Evolutionary conservation across 441 rosid species (phyloP).

Genomic region (Gossypium lobatum): DNA sequence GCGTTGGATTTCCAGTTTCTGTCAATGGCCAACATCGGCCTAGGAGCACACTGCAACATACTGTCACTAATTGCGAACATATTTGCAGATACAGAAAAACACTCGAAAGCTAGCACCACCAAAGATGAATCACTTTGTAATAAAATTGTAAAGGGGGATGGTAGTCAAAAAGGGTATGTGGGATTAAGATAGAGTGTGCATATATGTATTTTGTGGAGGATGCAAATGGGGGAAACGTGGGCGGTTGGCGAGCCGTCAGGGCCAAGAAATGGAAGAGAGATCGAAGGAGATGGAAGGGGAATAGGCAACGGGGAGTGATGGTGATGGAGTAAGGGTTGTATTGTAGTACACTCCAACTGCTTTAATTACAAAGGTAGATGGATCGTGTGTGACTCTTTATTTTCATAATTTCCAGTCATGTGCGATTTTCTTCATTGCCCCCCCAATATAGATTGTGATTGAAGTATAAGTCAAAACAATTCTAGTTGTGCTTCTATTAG

Average conservation of each 20-base stretch:
- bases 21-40: conserved; percentile 16
- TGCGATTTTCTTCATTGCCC: conserved; percentile 22
- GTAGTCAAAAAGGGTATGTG: background rate
- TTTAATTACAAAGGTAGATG: conserved; percentile 14
- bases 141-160: background rate
- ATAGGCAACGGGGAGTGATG: background rate
- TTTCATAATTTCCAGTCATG: background rate
- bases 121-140: background rate
- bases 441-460: background rate
- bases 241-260: conserved; percentile 48
- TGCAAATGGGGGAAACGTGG: conserved; percentile 30
- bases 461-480: background rate
- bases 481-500: background rate
- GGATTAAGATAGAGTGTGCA: conserved; percentile 8
- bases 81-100: background rate
- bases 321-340: background rate
- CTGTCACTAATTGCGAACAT: conserved; percentile 22
- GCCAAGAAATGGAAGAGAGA: conserved; percentile 22
- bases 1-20: conserved; percentile 26
- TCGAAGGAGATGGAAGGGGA: background rate
- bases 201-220: background rate
- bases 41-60: conserved; percentile 17
- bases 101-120: background rate
- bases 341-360: conserved; percentile 7
- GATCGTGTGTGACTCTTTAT: conserved; percentile 3